Base-by-base conservation (phyloP, 2,329 filamentous ascomycete genomes). In the Mycosphaerella arachidis region DNA sequence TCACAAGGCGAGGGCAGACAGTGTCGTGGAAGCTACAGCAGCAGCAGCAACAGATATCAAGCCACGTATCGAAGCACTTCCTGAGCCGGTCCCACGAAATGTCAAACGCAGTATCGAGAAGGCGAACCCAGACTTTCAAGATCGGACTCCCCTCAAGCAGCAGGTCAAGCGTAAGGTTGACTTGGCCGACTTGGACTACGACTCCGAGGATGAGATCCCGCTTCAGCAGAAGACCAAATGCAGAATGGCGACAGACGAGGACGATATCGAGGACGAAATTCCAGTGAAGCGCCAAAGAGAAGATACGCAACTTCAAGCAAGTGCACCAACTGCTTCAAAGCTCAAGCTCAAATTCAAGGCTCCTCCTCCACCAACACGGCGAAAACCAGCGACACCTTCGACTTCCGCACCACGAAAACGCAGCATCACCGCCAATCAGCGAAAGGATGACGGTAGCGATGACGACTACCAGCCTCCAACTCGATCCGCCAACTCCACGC, bases 211-310 rank as follows among this genome's bases (percentile, higher is more conserved):
- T 24, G 24, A 24, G 24, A 24, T 24, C 24, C 24, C 24, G 3
- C 24, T 24, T 24, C 24, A 24, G 24, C 24, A 24, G 24, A 24
- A 24, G 24, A 24, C 24, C 24, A 24, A 1, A 24, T 3, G 24
- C 24, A 24, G 3, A 24, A 24, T 24, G 24, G 24, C 24, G 24
- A 24, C 24, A 24, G 24, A 24, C 24, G 24, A 24, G 24, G 51
- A 53, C 30, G 51, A 53, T 20, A 18, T 37, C 50, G 50, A 53
- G 27, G 51, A 53, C 35, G 35, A 46, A 12, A 55, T 46, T n/a
- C 53, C 35, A 29, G 27, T 43, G 9, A 55, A 55, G 53, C 43
- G 16, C 3, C 53, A 24, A 16, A 50, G 18, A 5, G 3, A 50
- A 50, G 8, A 29, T 4, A 2, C 24, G 24, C 24, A 3, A 24